phyloP scores from a whole-genome alignment of 2,329 filamentous ascomycete genomes.

The Calonectria hongkongensis region DNA sequence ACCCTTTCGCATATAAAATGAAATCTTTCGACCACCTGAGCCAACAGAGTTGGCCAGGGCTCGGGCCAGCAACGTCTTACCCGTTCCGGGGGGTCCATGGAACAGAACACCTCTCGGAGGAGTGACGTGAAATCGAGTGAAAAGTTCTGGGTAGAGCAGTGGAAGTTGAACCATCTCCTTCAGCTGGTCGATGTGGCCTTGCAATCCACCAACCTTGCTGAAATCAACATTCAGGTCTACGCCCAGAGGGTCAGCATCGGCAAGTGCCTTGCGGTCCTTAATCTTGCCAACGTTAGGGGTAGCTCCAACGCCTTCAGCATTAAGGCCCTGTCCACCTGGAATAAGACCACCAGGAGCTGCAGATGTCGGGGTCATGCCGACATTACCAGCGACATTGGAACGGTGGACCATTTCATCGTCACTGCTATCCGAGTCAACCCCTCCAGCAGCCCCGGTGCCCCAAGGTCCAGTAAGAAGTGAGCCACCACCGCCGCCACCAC shows the following conservation, averaged over 20 bases:
- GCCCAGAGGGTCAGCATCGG: conserved; percentile 94
- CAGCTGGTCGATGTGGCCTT: conserved; percentile 95
- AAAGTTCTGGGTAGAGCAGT: conserved; percentile 95
- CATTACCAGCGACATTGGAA: conserved; percentile 73
- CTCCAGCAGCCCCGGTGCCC: conserved; percentile 83
- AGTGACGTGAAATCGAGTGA: conserved; percentile 92
- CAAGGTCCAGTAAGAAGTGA: conserved; percentile 85
- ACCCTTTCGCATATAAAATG: conserved; percentile 99
- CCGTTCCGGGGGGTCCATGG: conserved; percentile 96
- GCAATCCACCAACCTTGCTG: conserved; percentile 92
- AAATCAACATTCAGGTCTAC: conserved; percentile 96
- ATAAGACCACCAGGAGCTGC: conserved; percentile 68
- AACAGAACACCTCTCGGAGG: conserved; percentile 96
- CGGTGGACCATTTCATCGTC: conserved; percentile 90
- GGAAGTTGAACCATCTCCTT: conserved; percentile 99
- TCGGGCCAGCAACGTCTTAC: conserved; percentile 96
- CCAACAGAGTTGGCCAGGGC: conserved; percentile 94
- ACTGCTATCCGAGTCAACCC: conserved; percentile 95
- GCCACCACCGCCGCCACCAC: conserved; percentile 84
- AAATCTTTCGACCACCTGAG: conserved; percentile 93
- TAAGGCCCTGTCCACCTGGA: conserved; percentile 62
- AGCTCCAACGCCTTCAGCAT: conserved; percentile 66
- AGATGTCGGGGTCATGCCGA: conserved; percentile 76
- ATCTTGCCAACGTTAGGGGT: conserved; percentile 92
- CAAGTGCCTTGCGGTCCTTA: conserved; percentile 92